These are phyloP conservation scores for Trichoderma atroviride DNA, from an alignment of 2,329 filamentous ascomycete genomes.

Conservation along the genomic window DNA sequence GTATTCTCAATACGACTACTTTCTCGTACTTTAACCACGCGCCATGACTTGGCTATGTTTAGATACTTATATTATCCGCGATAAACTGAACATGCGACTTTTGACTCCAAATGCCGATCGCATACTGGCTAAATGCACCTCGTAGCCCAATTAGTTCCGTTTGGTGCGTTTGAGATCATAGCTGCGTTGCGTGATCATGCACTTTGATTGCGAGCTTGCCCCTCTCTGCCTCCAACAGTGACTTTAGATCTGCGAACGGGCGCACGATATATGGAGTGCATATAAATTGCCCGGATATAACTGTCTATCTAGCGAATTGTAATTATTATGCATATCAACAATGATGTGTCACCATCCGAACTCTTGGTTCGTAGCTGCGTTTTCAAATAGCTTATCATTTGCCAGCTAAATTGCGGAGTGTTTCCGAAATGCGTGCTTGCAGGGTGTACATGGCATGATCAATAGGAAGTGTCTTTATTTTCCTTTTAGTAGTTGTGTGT, in stretches of 20 bases:
- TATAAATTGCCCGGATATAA: conserved; percentile 3
- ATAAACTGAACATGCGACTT: not conserved
- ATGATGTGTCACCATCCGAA: not conserved
- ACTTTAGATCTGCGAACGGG: not conserved
- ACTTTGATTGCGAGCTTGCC: conserved; percentile 40
- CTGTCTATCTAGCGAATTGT: not conserved
- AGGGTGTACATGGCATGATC: conserved; percentile 1
- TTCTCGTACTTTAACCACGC: not conserved
- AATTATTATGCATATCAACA: not conserved
- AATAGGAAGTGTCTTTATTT: not conserved
- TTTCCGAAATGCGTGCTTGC: not conserved
- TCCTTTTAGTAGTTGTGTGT: not conserved
- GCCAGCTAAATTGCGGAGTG: not conserved
- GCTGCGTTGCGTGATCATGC: conserved; percentile 17
- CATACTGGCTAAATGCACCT: not conserved
- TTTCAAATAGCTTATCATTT: not conserved
- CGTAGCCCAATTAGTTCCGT: not conserved
- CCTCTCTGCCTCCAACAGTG: not conserved
- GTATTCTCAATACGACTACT: not conserved
- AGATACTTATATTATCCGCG: not conserved
- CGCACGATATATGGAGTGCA: not conserved
- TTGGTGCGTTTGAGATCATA: not conserved
- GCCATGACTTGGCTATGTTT: not conserved
- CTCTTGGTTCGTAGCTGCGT: not conserved
- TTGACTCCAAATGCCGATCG: not conserved